phyloP scores from a whole-genome alignment of 306 rosid genomes.

The Sphenostylis stenocarpa region DNA sequence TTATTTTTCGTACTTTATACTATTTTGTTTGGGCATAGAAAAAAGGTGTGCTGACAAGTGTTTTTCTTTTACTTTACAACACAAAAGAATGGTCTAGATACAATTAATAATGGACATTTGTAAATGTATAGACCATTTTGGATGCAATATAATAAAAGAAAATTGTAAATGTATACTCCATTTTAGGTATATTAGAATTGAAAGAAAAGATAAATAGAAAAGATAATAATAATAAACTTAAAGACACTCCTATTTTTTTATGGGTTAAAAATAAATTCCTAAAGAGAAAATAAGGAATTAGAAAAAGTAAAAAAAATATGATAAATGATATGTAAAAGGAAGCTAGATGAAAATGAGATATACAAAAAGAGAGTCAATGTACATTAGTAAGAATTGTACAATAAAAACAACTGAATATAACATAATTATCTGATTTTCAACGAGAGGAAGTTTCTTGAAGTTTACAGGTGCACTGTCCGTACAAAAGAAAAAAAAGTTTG shows the following conservation, averaged over 20 bases:
- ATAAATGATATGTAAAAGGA: background rate
- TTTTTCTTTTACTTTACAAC: conserved; percentile 5
- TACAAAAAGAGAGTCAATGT: too few relatives aligned
- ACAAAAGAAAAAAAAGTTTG: background rate
- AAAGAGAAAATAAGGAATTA: too few relatives aligned
- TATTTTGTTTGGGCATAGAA: background rate
- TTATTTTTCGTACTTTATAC: background rate
- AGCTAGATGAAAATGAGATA: background rate
- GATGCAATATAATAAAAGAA: background rate
- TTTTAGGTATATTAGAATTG: background rate
- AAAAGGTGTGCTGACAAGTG: background rate
- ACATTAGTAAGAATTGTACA: background rate
- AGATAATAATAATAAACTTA: too few relatives aligned
- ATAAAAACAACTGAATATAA: background rate
- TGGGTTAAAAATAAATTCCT: too few relatives aligned
- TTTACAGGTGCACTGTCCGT: background rate
- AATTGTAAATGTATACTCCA: background rate
- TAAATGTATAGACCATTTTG: background rate
- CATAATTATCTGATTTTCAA: background rate
- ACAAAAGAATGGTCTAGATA: background rate
- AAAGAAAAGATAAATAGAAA: background rate
- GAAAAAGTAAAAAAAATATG: background rate
- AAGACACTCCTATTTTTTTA: too few relatives aligned
- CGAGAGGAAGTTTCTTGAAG: conserved; percentile 6
- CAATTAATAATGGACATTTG: background rate